Evolutionary conservation across 2,329 filamentous ascomycete genomes (phyloP), one percentile per base, ranked within the genome.

Genomic region (Sporothrix dimorphospora): DNA sequence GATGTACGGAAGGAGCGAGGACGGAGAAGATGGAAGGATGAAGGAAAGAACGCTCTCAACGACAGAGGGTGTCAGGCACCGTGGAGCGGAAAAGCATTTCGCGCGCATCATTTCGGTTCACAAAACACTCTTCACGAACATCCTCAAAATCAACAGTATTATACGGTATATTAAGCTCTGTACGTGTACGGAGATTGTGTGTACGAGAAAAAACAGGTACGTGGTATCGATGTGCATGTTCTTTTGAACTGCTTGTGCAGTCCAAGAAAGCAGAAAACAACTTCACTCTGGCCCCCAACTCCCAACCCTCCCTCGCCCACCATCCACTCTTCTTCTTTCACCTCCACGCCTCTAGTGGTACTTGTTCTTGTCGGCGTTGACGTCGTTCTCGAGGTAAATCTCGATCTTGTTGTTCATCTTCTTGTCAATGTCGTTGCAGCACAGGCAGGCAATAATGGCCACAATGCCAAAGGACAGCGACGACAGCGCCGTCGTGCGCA

Each of bases 341-440:
- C 30, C 30, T 34, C 30, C 42, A 45, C 30, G 51, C 78, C 77
- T 53, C 49, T 63, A 63, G 34, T 63, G 57, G 57, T 63, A 78
- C 66, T 72, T 77, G 74, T 79, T 79, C 75, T 77, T 78, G 40
- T 79, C 78, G 3, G 78, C 78, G 55, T 79, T 76, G 59, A 78
- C 76, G 51, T 80, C 78, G 67, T 79, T 80, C 75, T 80, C 79
- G 47, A 81, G 73, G 75, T 77, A 81, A 34, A 80, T 76, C 72
- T 81, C 79, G 73, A 80, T 81, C 78, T 80, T 80, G 75, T 80
- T 76, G 74, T 79, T 79, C 79, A 81, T 81, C 78, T 80, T 80
- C 53, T 76, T 74, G 42, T 76, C 78, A 67, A 80, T 79, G 68
- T 80, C 79, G 71, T 80, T 76, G 73, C 79, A 80, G 67, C 74